Evolutionary conservation across 164 flowering plant genomes (phyloP).

Genomic region (Paratinospora sagittata): DNA sequence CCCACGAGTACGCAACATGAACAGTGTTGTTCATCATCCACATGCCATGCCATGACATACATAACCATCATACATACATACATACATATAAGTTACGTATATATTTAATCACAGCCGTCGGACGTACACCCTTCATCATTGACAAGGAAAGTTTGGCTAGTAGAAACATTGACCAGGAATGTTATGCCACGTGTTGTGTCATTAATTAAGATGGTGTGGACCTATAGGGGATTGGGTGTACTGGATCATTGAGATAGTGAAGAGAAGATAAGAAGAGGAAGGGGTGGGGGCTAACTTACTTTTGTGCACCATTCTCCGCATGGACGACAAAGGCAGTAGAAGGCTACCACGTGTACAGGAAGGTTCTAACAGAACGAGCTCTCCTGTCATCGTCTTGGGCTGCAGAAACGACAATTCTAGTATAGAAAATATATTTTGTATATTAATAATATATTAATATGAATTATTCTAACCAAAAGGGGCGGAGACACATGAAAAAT

Average conservation of each 20-base stretch:
- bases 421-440: too few relatives aligned
- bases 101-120: too few relatives aligned
- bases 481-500: too few relatives aligned
- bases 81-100: too few relatives aligned
- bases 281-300: neutral
- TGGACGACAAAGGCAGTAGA: neutral
- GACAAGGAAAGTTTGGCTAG: neutral
- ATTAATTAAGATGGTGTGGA: neutral
- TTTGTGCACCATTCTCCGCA: slow-evolving; percentile 4
- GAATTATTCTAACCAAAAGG: too few relatives aligned
- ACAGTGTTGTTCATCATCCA: too few relatives aligned
- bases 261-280: neutral
- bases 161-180: neutral
- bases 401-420: neutral
- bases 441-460: too few relatives aligned
- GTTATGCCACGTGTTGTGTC: neutral
- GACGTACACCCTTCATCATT: neutral
- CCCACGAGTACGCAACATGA: neutral
- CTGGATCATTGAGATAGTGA: neutral
- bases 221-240: neutral
- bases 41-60: too few relatives aligned
- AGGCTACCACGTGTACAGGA: slow-evolving; percentile 5
- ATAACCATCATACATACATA: neutral
- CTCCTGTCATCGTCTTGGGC: neutral
- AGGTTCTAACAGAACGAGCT: neutral